Evolutionary conservation across 768 basidiomycete genomes (phyloP), one percentile per base, ranked within the genome.

Genomic region (Leccinum fibrillosum): DNA sequence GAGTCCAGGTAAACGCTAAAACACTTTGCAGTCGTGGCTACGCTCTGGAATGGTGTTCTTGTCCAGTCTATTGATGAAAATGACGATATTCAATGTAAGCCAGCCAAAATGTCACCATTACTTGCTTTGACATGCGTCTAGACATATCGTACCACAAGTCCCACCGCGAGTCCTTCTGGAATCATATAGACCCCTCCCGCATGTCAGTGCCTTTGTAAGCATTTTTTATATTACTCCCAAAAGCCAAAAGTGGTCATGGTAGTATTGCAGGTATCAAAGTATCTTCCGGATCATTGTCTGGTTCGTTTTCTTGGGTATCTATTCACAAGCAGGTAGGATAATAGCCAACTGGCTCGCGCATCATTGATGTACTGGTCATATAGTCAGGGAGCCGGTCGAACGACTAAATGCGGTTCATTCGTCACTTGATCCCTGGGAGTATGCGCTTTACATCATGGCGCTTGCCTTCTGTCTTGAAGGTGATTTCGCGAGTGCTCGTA

Each of bases 401-500:
- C 82, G 82, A 50, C 67, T 92, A 26, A 81, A 87, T 61, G 80
- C 85, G 12, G 69, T 75, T 10, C 78, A 77, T 37, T 64, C 66
- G 53, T 72, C 74, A n/a, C 76, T 94, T 23, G 94, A 96, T 67
- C 74, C 67, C 48, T 97, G 89, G 87, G 95, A 98, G 73, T 73
- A 85, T 53, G 66, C 86, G 10, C 76, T 98, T 26, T 98, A 98
- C 68, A 65, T 85, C 39, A 81, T 97, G 83, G 82, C 85, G 1
- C 66, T 92, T 11, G 79, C 94, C 1, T 94, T 94, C 61, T 76
- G 84, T 17, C 66, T 90, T 48, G 94, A 97, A 83, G 89, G 93
- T 89, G 64, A 59, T 67, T 58, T n/a, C 53, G 10, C 44, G 13
- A 50, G 48, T 53, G n/a, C 21, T 62, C 54, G 21, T 52, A 30